Evolutionary conservation across 495 filamentous ascomycete species (phyloP).

Genomic region (Hypoxylon rickii): DNA sequence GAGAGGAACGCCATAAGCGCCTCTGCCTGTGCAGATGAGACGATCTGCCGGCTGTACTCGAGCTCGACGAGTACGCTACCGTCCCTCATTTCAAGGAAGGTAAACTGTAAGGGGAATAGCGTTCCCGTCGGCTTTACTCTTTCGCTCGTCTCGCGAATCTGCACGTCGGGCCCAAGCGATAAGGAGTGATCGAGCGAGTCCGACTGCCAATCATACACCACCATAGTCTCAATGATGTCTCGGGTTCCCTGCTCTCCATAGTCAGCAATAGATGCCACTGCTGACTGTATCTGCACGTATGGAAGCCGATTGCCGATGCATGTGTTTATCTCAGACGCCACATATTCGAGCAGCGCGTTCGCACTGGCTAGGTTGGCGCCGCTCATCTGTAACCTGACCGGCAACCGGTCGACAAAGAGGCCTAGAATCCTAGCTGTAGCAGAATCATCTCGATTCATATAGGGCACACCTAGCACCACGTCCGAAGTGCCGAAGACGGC

Average conservation of each 20-base stretch:
- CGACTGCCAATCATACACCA: conserved; percentile 1
- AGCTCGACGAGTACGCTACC: not conserved
- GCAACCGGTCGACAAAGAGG: conserved; percentile 3
- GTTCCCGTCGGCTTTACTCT: not conserved
- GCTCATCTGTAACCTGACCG: not conserved
- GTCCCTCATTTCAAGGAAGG: not conserved
- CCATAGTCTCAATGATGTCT: not conserved
- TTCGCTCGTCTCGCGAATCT: not conserved
- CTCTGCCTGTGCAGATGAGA: not conserved
- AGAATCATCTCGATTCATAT: not conserved
- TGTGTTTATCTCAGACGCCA: not conserved
- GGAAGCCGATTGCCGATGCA: not conserved
- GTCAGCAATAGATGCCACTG: not conserved
- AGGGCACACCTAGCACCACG: not conserved
- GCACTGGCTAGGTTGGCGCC: not conserved
- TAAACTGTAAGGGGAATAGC: not conserved
- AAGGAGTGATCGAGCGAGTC: not conserved
- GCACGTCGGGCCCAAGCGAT: not conserved
- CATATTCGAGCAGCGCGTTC: not conserved
- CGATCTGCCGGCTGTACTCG: not conserved
- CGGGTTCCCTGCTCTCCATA: not conserved
- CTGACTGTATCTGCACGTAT: not conserved
- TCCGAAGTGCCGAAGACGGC: conserved; percentile 1
- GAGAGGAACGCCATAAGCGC: not conserved
- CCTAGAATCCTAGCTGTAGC: not conserved